These are phyloP conservation scores for Murraya paniculata DNA, from an alignment of 345 rosid genomes.

Conservation along the genomic window DNA sequence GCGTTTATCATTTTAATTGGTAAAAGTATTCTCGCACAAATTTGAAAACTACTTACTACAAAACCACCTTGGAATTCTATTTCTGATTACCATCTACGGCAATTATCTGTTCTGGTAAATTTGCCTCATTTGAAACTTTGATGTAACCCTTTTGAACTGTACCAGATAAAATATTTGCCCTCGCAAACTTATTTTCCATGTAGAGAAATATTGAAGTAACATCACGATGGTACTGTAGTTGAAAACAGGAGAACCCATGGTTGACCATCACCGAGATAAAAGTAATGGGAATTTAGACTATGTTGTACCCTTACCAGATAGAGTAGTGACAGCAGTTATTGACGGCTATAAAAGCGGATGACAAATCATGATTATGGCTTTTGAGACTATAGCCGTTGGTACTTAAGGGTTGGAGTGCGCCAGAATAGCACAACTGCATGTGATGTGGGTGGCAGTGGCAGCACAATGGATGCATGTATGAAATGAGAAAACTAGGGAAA, in stretches of 20 bases:
- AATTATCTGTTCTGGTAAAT: background rate
- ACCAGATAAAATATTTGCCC: background rate
- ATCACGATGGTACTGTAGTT: background rate
- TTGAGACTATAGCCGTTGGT: background rate
- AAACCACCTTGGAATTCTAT: background rate
- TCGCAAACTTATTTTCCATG: background rate
- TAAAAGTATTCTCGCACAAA: background rate
- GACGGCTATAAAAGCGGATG: background rate
- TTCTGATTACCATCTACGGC: background rate
- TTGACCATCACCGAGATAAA: background rate
- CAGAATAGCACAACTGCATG: background rate
- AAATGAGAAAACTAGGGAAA: background rate
- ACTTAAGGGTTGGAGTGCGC: background rate
- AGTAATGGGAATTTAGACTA: background rate
- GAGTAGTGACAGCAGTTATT: background rate
- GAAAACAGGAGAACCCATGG: background rate
- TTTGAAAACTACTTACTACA: background rate
- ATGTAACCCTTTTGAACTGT: background rate
- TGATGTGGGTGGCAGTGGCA: background rate
- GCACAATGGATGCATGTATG: background rate
- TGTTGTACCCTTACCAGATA: too few relatives aligned
- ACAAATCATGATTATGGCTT: background rate
- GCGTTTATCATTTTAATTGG: background rate
- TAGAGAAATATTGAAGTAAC: background rate
- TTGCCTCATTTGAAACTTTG: background rate